Conservation (phyloP, 2,329 filamentous ascomycete species). For the Periconia digitata region DNA sequence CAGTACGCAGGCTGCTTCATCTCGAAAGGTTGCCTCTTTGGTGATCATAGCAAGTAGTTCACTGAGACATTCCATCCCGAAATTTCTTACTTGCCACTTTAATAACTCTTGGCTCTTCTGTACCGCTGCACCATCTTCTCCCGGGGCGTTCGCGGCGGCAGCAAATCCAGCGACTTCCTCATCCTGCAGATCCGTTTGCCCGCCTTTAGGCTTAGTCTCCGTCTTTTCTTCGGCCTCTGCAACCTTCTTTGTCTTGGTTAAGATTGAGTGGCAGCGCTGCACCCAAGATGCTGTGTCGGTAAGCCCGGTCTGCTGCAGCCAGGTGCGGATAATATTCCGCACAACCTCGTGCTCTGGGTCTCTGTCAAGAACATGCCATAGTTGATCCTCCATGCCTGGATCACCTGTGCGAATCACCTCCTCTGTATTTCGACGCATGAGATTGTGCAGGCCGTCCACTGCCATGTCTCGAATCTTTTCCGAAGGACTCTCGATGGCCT, state of each 20-base stretch:
- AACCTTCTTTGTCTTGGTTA: conserved; percentile 82
- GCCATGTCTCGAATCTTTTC: conserved; percentile 74
- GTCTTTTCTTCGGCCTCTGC: conserved; percentile 55
- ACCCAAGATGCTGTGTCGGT: conserved; percentile 83
- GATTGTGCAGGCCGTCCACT: conserved; percentile 84
- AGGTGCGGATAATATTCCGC: conserved; percentile 86
- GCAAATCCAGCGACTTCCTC: conserved; percentile 97
- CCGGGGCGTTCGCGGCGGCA: conserved; percentile 63
- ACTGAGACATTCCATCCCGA: conserved; percentile 85
- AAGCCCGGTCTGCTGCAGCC: conserved; percentile 87
- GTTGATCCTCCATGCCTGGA: conserved; percentile 79
- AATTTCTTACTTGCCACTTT: conserved; percentile 93
- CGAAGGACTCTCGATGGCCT: conserved; percentile 70
- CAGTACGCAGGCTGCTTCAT: conserved; percentile 74
- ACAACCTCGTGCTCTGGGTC: conserved; percentile 75
- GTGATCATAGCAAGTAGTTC: conserved; percentile 78
- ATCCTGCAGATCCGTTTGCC: conserved; percentile 79
- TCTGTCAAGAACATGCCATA: conserved; percentile 87
- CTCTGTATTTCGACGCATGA: conserved; percentile 89
- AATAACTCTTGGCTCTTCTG: conserved; percentile 75
- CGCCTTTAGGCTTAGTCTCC: conserved; percentile 52
- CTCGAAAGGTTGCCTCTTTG: conserved; percentile 76
- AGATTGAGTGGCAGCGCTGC: conserved; percentile 80
- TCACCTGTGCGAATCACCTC: conserved; percentile 78
- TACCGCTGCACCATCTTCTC: conserved; percentile 44